Conservation (phyloP, 192 early-diverging fungal genomes). For the Lobosporangium transversale region DNA sequence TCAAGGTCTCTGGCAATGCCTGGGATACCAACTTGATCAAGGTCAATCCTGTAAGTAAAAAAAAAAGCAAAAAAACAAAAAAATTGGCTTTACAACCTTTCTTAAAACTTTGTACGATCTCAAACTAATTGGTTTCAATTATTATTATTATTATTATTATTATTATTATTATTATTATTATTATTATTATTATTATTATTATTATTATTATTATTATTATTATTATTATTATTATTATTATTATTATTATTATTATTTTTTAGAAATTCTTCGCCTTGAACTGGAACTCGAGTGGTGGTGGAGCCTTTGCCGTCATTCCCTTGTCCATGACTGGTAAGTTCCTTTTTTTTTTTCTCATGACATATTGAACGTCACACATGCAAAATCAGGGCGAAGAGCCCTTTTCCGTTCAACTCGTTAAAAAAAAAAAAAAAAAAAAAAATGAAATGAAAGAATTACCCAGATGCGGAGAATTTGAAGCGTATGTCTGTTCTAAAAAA, state of each 20-base stretch:
- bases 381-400: neutral
- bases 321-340: conserved; percentile 69
- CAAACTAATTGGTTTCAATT: too few relatives aligned
- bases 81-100: too few relatives aligned
- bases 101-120: too few relatives aligned
- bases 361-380: conserved; percentile 17
- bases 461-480: too few relatives aligned
- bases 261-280: conserved; percentile 79
- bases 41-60: conserved; percentile 90
- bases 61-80: too few relatives aligned
- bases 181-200: too few relatives aligned
- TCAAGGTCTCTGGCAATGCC: conserved; percentile 86
- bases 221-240: too few relatives aligned
- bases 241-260: too few relatives aligned
- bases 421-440: neutral
- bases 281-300: conserved; percentile 89
- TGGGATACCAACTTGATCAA: conserved; percentile 99
- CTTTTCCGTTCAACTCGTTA: neutral
- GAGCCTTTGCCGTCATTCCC: conserved; percentile 96
- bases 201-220: too few relatives aligned
- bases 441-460: neutral
- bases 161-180: too few relatives aligned
- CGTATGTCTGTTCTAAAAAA: too few relatives aligned
- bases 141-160: too few relatives aligned
- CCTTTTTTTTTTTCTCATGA: neutral